Conservation (phyloP, 257 asterid species). For the Osmanthus fragrans region DNA sequence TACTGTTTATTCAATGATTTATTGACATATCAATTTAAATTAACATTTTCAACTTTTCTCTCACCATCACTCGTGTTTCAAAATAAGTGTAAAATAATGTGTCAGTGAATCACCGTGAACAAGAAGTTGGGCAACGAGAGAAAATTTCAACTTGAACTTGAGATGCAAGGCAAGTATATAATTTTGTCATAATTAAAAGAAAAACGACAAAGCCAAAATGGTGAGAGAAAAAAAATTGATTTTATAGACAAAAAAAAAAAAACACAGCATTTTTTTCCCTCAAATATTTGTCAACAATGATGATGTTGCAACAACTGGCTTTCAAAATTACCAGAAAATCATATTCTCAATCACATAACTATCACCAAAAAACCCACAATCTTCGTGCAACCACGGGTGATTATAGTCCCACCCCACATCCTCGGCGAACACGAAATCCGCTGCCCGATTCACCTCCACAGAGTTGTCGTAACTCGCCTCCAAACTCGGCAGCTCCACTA, state of each 20-base stretch:
- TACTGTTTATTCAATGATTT: too few relatives aligned
- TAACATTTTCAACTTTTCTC: too few relatives aligned
- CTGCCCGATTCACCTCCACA: slow-evolving; percentile 21
- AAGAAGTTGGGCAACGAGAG: too few relatives aligned
- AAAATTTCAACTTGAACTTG: slow-evolving; percentile 26
- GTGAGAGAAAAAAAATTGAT: slow-evolving; percentile 11
- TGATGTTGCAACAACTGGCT: slow-evolving; percentile 49
- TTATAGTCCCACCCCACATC: slow-evolving; percentile 49
- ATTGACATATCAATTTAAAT: too few relatives aligned
- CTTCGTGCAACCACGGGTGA: slow-evolving; percentile 45
- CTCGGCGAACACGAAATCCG: slow-evolving; percentile 30
- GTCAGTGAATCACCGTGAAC: too few relatives aligned
- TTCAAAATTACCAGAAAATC: slow-evolving; percentile 38
- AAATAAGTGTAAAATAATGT: too few relatives aligned
- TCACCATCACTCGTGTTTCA: too few relatives aligned
- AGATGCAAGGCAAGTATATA: slow-evolving; percentile 36
- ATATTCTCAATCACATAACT: slow-evolving; percentile 27
- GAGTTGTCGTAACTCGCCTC: slow-evolving; percentile 46
- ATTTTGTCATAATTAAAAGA: slow-evolving; percentile 6
- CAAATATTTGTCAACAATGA: slow-evolving; percentile 13
- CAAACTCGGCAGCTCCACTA: slow-evolving; percentile 63
- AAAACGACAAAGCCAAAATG: slow-evolving; percentile 15
- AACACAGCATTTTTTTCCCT: neutral
- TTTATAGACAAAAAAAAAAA: neutral
- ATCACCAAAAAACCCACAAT: slow-evolving; percentile 42